Conservation (phyloP, 257 asterid genomes). For the Leonotis leonurus region DNA sequence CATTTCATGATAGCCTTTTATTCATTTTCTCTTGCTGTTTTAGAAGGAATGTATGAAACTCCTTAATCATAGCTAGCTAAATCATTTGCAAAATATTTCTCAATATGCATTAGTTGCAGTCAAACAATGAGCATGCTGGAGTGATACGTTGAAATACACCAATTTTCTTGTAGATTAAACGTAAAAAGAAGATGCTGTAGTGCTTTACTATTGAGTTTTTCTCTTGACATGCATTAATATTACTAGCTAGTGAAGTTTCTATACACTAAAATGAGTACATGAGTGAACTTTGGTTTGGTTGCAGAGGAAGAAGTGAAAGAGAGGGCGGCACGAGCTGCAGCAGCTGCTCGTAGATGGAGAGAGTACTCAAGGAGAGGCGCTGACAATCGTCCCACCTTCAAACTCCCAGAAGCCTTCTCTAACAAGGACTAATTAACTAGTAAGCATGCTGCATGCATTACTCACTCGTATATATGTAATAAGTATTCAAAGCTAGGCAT, state of each 20-base stretch:
- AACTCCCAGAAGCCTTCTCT: constrained; percentile 72
- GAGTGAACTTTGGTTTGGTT: not conserved
- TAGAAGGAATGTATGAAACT: no score
- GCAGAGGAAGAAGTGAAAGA: constrained; percentile 75
- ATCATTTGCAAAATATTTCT: no score
- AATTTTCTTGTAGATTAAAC: not conserved
- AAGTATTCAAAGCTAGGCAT: not conserved
- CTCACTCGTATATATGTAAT: no score
- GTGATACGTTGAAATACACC: not conserved
- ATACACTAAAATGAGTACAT: not conserved
- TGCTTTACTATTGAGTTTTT: no score
- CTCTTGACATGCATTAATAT: not conserved
- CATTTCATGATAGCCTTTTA: constrained; percentile 1
- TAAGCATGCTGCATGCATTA: no score
- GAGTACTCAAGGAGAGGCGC: constrained; percentile 84
- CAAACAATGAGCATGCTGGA: no score
- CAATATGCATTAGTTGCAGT: no score
- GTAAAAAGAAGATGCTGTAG: no score
- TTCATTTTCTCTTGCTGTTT: no score
- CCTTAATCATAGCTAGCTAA: no score
- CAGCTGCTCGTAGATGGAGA: constrained; percentile 96
- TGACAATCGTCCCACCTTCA: constrained; percentile 81
- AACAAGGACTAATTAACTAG: constrained; percentile 33
- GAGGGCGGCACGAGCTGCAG: constrained; percentile 78
- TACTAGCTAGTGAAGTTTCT: not conserved